phyloP scores from a whole-genome alignment of 208 protist genomes.

The Wallacemonas sp. region DNA sequence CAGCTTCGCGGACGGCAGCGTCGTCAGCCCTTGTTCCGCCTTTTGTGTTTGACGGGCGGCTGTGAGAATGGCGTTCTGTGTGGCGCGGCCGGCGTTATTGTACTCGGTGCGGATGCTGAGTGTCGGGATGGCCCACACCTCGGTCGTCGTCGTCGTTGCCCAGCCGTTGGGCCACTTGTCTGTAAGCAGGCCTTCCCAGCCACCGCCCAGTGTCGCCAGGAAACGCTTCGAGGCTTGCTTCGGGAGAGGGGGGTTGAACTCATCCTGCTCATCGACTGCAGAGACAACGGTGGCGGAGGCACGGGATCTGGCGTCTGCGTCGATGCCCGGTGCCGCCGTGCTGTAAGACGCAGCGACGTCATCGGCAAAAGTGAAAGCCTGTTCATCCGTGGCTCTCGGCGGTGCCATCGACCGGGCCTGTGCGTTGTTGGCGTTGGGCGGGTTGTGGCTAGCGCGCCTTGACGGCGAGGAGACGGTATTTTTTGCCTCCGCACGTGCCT shows the following conservation, averaged over 20 bases:
- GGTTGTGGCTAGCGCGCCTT: no score
- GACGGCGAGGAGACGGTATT: no score
- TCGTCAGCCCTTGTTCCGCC: conserved; percentile 53
- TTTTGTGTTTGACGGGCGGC: conserved; percentile 58
- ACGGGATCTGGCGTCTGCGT: not conserved
- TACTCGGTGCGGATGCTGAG: conserved; percentile 71
- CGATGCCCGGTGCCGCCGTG: conserved; percentile 3
- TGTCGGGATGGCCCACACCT: conserved; percentile 77
- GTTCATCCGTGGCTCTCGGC: not conserved
- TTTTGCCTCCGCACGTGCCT: not conserved
- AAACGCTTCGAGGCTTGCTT: conserved; percentile 49
- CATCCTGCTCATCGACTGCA: conserved; percentile 69
- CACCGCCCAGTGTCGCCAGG: conserved; percentile 57
- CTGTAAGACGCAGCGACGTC: not conserved
- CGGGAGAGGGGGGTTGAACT: conserved; percentile 75
- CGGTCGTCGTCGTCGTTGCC: conserved; percentile 72
- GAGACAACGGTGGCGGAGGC: not conserved
- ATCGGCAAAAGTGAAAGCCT: not conserved
- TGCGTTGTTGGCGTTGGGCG: no score
- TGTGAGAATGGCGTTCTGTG: conserved; percentile 61
- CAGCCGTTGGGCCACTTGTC: conserved; percentile 89
- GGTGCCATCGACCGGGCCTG: not conserved
- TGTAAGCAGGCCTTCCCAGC: conserved; percentile 81
- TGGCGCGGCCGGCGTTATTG: conserved; percentile 53
- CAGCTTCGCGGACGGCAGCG: conserved; percentile 58